These are phyloP conservation scores for Schizonepeta tenuifolia DNA, from an alignment of 257 asterid species.

Conservation along the genomic window DNA sequence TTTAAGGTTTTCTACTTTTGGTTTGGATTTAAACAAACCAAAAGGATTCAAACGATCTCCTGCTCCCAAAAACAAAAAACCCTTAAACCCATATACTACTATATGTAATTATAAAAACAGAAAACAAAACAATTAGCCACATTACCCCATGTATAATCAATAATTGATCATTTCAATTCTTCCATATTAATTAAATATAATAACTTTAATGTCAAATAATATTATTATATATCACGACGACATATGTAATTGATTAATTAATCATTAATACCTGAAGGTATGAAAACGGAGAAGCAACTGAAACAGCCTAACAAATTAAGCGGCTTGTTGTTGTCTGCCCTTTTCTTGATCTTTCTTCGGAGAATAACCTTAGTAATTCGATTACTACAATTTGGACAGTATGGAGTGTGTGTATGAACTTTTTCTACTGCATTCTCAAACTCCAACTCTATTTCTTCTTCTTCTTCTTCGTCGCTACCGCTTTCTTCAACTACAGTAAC, in stretches of 20 bases:
- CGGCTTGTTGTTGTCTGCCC: not conserved
- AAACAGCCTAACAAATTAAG: slow-evolving; percentile 56
- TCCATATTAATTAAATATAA: too few species aligned
- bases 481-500: slow-evolving; percentile 37
- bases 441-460: slow-evolving; percentile 62
- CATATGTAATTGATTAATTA: too few species aligned
- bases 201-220: too few species aligned
- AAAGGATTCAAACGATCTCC: slow-evolving; percentile 53
- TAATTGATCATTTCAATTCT: too few species aligned
- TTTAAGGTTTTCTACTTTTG: not conserved
- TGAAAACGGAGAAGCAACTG: slow-evolving; percentile 62
- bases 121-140: too few species aligned
- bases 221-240: too few species aligned
- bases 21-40: slow-evolving; percentile 35
- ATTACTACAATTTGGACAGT: slow-evolving; percentile 64
- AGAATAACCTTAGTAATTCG: slow-evolving; percentile 65
- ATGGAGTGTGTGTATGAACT: slow-evolving; percentile 56
- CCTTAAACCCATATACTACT: too few species aligned
- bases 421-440: slow-evolving; percentile 56
- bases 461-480: slow-evolving; percentile 56
- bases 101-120: too few species aligned
- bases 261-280: slow-evolving; percentile 49
- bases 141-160: too few species aligned
- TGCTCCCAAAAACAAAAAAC: too few species aligned
- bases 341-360: slow-evolving; percentile 42